These are phyloP conservation scores for Amanita exitialis DNA, from an alignment of 768 basidiomycete species.

Conservation along the genomic window DNA sequence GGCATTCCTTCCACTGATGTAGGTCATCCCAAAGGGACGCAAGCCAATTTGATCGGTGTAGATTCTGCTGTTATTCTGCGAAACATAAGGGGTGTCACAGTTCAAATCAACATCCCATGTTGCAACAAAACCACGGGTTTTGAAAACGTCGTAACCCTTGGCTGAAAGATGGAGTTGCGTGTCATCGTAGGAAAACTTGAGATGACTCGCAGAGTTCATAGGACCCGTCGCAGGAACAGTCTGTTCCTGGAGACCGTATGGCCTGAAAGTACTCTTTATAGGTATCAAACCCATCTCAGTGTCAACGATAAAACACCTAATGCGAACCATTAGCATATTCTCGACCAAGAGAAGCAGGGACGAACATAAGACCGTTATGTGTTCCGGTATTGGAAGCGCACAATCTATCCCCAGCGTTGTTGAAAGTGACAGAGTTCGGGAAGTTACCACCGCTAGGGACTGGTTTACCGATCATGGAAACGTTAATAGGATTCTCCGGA, in stretches of 20 bases:
- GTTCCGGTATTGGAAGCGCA: slow-evolving; percentile 35
- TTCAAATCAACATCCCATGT: slow-evolving; percentile 35
- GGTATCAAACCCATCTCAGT: slow-evolving; percentile 27
- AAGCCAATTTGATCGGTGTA: slow-evolving; percentile 30
- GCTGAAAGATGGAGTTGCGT: slow-evolving; percentile 35
- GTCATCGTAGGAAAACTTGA: slow-evolving; percentile 37
- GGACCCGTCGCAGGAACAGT: slow-evolving; percentile 42
- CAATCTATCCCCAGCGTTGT: slow-evolving; percentile 20
- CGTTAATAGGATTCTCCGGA: slow-evolving; percentile 1
- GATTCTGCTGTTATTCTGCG: slow-evolving; percentile 24
- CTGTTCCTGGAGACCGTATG: slow-evolving; percentile 32
- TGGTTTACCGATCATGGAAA: neutral
- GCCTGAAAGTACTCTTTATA: slow-evolving; percentile 29
- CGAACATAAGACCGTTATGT: slow-evolving; percentile 30
- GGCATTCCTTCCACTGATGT: slow-evolving; percentile 29
- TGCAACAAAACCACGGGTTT: slow-evolving; percentile 39
- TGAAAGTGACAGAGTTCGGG: slow-evolving; percentile 19
- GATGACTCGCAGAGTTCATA: slow-evolving; percentile 30
- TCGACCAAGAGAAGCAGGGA: neutral
- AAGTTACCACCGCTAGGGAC: slow-evolving; percentile 3
- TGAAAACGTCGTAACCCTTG: slow-evolving; percentile 30
- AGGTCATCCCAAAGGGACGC: slow-evolving; percentile 39
- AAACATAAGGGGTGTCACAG: slow-evolving; percentile 30
- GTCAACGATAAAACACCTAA: slow-evolving; percentile 36
- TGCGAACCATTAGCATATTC: neutral